Conservation (phyloP, 2,329 filamentous ascomycete species). For the Hymenoscyphus linearis region DNA sequence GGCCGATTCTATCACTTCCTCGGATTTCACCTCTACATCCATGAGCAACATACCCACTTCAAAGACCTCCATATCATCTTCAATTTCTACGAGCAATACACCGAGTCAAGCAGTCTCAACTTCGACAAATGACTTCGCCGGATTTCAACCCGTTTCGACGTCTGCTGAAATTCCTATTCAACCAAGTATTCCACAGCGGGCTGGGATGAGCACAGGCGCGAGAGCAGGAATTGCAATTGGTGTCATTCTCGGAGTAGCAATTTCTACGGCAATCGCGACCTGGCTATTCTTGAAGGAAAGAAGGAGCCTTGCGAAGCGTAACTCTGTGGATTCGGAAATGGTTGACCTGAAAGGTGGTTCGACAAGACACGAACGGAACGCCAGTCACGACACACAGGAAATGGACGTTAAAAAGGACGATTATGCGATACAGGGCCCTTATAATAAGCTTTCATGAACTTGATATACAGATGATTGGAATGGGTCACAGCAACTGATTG, state of each 20-base stretch:
- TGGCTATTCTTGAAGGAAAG: background rate
- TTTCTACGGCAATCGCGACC: background rate
- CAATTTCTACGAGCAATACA: background rate
- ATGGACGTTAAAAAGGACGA: background rate
- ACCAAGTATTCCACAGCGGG: background rate
- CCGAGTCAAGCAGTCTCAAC: background rate
- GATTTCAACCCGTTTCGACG: background rate
- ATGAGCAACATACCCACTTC: background rate
- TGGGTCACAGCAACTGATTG: background rate
- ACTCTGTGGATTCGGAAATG: background rate
- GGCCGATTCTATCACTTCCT: background rate
- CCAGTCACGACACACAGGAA: background rate
- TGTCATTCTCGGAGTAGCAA: background rate
- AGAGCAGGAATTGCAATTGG: background rate
- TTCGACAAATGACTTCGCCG: background rate
- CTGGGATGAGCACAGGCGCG: background rate
- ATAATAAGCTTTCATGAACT: background rate
- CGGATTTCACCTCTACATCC: background rate
- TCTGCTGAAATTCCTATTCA: background rate
- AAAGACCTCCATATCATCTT: background rate
- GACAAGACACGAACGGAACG: background rate
- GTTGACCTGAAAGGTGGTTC: background rate
- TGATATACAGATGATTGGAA: background rate
- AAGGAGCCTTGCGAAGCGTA: background rate
- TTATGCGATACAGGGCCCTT: background rate